phyloP scores from a whole-genome alignment of 495 filamentous ascomycete genomes.

The Penicillium soppii region DNA sequence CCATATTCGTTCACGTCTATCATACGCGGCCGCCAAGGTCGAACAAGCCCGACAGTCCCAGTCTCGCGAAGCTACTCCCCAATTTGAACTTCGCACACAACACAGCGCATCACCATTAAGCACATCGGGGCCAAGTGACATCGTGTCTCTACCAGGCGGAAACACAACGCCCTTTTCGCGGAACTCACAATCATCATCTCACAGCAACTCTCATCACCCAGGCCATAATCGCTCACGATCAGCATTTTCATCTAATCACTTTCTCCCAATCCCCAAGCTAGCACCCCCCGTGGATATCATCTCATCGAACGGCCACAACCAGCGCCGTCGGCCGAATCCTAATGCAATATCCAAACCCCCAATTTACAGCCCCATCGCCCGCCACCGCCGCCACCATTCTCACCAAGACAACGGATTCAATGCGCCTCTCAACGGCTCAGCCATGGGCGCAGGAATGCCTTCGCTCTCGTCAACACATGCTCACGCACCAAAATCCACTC shows the following conservation, averaged over 20 bases:
- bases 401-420: slow-evolving; percentile 29
- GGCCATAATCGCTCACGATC: slow-evolving; percentile 23
- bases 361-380: slow-evolving; percentile 22
- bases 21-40: slow-evolving; percentile 88
- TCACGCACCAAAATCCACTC: slow-evolving; percentile 22
- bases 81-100: slow-evolving; percentile 67
- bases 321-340: slow-evolving; percentile 43
- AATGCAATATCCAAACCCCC: slow-evolving; percentile 26
- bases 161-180: slow-evolving; percentile 12
- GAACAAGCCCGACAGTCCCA: slow-evolving; percentile 82
- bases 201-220: slow-evolving; percentile 5
- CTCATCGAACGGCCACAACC: slow-evolving; percentile 22
- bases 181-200: slow-evolving; percentile 4
- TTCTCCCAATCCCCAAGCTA: slow-evolving; percentile 35
- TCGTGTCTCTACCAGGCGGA: slow-evolving; percentile 3
- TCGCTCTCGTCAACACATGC: slow-evolving; percentile 30
- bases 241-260: slow-evolving; percentile 19
- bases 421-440: slow-evolving; percentile 19
- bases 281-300: slow-evolving; percentile 61
- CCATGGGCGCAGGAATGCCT: slow-evolving; percentile 31
- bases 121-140: slow-evolving; percentile 5
- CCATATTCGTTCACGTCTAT: slow-evolving; percentile 74
- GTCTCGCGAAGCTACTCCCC: slow-evolving; percentile 58
- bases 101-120: slow-evolving; percentile 34
- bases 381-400: slow-evolving; percentile 40